Evolutionary conservation across 371 early-diverging fungal genomes (phyloP), one percentile per base, ranked within the genome.

Genomic region (Rhizopus arrhizus): DNA sequence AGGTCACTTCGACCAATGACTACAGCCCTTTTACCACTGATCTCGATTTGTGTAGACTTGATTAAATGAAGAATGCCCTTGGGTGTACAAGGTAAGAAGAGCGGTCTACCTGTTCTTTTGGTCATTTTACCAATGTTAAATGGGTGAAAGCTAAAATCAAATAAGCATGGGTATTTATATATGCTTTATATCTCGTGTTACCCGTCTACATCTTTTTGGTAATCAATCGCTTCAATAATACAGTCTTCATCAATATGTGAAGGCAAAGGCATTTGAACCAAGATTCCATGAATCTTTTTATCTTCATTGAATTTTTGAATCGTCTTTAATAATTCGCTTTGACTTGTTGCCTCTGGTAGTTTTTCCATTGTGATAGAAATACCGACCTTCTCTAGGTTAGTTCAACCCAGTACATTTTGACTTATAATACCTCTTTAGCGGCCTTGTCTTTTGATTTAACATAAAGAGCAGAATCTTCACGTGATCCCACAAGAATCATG

Each of bases 221-320:
- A 83, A 66, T 85, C 81, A 61, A 98, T 91, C 22, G 92, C 85
- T 64, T 95, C 93, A 22, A 91, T 89, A 31, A 96, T 82, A 13
- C 75, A 79, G 53, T 74, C 76, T 64, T 94, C 92, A 66, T 87
- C 85, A 56, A 95, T 78, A 59, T 89, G 88, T 9, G 73, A 66
- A 15, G 96, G 95, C n/a, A 97, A 76, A 13, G 98, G 98, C 68
- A 96, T 81, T 75, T 98, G 98, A 45, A 98, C 94, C 4, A 98
- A 74, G 55, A 98, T 88, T 32, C 98, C 97, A 66, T 96, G 96
- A 22, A 95, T 79, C 11, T 64, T 33, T 1, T 85, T 83, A 68
- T 95, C 90, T 47, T 83, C 73, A 68, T 97, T 97, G 40, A 98
- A 70, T 8, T 73, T 62, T 12, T 81, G 69, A 42, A 93, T 84